Evolutionary conservation across 495 filamentous ascomycete species (phyloP), one percentile per base, ranked within the genome.

Genomic region (Parathielavia appendiculata): DNA sequence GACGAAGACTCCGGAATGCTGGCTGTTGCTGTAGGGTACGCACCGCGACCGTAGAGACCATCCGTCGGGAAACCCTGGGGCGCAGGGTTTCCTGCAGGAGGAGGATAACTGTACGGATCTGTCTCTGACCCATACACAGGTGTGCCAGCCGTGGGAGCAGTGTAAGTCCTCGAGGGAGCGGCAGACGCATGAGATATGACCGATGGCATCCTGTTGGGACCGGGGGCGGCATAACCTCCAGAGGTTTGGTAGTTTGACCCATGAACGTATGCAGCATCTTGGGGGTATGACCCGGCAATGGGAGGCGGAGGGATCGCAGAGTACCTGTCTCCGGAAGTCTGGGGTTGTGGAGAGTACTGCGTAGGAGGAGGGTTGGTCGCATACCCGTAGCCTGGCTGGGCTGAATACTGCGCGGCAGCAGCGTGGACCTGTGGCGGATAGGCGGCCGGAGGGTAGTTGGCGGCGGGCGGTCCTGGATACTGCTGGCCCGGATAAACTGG

Each of bases 1-100:
- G 76, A 79, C 68, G 69, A 63, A 57, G 64, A 61, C 64, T 58
- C 57, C 57, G 66, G 40, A 61, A 61, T 61, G 46, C 61, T 59
- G 61, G 62, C 60, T 62, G 64, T 48, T 62, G 66, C 55, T 55
- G 64, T 66, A 54, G 44, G 59, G 62, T 70, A 69, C 64, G 72
- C 66, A 69, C 79, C 77, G 73, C 80, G 80, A 72, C 76, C 77
- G 61, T 76, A 77, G 52, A 78, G 74, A 35, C 72, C 66, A 66
- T 81, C 77, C 54, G 61, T 58, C 52, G 75, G 72, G 61, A 75
- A 76, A 45, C 72, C 62, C 58, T 64, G 63, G 63, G 62, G 46
- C 60, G 60, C 32, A 36, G 70, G 62, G 61, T 61, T 67, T 56
- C 63, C 60, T 7, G 69, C 51, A 50, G 63, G 57, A 20, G 68